These are phyloP conservation scores for Tremella fuciformis DNA, from an alignment of 768 basidiomycete genomes.

Conservation along the genomic window DNA sequence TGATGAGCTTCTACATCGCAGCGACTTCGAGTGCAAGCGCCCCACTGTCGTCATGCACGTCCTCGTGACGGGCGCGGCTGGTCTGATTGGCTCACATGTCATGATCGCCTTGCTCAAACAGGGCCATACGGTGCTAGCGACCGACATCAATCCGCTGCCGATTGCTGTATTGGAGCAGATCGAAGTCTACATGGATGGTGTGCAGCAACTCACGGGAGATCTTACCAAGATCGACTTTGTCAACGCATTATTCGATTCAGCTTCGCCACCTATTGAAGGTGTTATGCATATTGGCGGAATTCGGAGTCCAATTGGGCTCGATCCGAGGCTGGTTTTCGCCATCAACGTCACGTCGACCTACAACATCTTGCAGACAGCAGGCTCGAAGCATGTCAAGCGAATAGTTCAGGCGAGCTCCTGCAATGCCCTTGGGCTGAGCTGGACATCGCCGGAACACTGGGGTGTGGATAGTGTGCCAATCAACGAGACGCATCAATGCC, in stretches of 20 bases:
- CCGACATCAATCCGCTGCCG: conserved; percentile 20
- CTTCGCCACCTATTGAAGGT: conserved; percentile 13
- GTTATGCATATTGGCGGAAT: conserved; percentile 28
- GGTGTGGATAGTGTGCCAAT: conserved; percentile 4
- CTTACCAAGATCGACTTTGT: conserved; percentile 11
- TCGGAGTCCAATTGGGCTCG: conserved; percentile 15
- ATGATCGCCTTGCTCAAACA: not conserved
- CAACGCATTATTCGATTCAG: conserved; percentile 11
- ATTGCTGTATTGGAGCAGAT: conserved; percentile 7
- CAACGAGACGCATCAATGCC: conserved; percentile 6
- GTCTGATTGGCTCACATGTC: conserved; percentile 9
- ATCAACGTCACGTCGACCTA: conserved; percentile 24
- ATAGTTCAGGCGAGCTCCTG: conserved; percentile 11
- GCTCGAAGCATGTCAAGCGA: not conserved
- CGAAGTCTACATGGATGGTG: not conserved
- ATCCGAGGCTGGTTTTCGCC: conserved; percentile 15
- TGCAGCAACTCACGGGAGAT: conserved; percentile 12
- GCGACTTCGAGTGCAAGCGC: no score
- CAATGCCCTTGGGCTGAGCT: conserved; percentile 9
- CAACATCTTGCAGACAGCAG: conserved; percentile 20
- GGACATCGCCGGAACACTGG: conserved; percentile 10
- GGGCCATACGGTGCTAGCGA: conserved; percentile 20
- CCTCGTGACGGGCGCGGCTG: conserved; percentile 20
- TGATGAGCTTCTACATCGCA: no score
- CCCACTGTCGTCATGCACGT: conserved; percentile 11